Evolutionary conservation across 1,284 basidiomycete species (phyloP), one percentile per base, ranked within the genome.

Genomic region (Takashimella koratensis): DNA sequence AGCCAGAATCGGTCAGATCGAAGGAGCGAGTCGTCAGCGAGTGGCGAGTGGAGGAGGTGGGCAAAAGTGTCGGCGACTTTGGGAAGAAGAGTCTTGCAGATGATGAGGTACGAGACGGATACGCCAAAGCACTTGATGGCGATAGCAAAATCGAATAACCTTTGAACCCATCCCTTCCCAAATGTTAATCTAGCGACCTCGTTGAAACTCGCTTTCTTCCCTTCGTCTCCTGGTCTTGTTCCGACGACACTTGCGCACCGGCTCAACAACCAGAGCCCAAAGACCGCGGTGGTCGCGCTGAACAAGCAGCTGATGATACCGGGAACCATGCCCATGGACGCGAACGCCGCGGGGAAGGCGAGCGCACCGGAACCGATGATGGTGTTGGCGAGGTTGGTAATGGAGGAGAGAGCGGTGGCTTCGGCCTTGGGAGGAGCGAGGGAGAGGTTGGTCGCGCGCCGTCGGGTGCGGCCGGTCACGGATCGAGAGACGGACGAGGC

Each of bases 101-200:
- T 94, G 67, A 97, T 94, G 49, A 94, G 81, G 71, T 94, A 95
- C 79, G 91, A 95, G 63, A 96, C 88, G 36, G 90, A 93, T 6
- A 98, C 96, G 26, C 96, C 96, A 71, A 95, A 95, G 74, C 92
- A 97, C 73, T 97, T 97, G 73, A 88, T 86, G 2, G 93, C 94
- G 65, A 99, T 97, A 5, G 95, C 94, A 3, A 86, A 83, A 58
- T 75, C 72, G 60, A 75, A 77, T 25, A 64, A 53, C 43, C 63
- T 65, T 39, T 62, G 71, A 3, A 70, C 69, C 74, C 74, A 78
- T 13, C 65, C 73, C 63, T 66, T 77, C 3, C 73, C 77, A 62
- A 91, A 95, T 0, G 93, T 93, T 58, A 96, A 77, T 63, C 87
- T 81, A 1, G 90, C 83, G 19, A 97, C 80, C 30, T 88, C 85